Evolutionary conservation across 495 filamentous ascomycete species (phyloP), one percentile per base, ranked within the genome.

Genomic region (Pseudomonodictys pantanalensis): DNA sequence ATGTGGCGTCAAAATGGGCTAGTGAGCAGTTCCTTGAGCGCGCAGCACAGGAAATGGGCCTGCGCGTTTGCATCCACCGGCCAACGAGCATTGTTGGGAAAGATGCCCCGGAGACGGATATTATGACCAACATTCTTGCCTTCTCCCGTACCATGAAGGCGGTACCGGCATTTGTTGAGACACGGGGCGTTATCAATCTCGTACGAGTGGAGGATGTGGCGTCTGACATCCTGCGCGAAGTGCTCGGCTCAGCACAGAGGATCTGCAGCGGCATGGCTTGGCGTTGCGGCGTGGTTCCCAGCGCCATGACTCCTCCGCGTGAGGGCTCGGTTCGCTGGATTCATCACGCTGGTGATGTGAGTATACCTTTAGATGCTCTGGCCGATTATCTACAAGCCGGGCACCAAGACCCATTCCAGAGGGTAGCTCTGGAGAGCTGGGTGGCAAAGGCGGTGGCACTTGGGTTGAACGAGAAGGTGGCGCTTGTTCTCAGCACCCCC

Each of bases 21-120:
- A 43, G 33, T 33, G 56, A 59, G 56, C 28, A 12, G 15, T 23
- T 59, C 2, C n/a, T 59, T 0, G 56, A 59, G 32, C n/a, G n/a
- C n/a, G n/a, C n/a, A n/a, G n/a, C n/a, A n/a, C n/a, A n/a, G n/a
- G n/a, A n/a, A n/a, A n/a, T n/a, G n/a, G n/a, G n/a, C n/a, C n/a
- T n/a, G n/a, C n/a, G n/a, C n/a, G n/a, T n/a, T n/a, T n/a, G n/a
- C n/a, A n/a, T n/a, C n/a, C n/a, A n/a, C n/a, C n/a, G n/a, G n/a
- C n/a, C n/a, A n/a, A n/a, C n/a, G n/a, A n/a, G n/a, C n/a, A n/a
- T 35, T 35, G 15, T 15, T 15, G 32, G 32, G 7, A 15, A 35
- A 35, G 32, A 15, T 35, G 32, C 15, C 8, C 32, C 32, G 7
- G 32, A 35, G 32, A 35, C 32, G 32, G 32, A 35, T 35, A 15